Percentiles rank a stretch among this genome's conserved stretches.
Evolutionary conservation across 257 asterid species (phyloP).

Genomic region (Solanum okadae): DNA sequence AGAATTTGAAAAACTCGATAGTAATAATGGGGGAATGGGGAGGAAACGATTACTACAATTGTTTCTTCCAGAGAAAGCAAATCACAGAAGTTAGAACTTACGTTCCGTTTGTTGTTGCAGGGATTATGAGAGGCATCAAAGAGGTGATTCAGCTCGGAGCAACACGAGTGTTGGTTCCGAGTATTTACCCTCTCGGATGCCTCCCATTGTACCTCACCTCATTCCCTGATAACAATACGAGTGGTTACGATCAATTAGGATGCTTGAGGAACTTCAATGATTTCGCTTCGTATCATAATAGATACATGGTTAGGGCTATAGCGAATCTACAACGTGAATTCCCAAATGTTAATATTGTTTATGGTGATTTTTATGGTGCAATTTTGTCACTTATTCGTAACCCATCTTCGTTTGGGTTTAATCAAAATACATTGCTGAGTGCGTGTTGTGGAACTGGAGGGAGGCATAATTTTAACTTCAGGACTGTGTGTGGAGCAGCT

Average conservation of each 20-base stretch:
- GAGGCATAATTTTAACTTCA: not conserved
- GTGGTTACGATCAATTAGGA: not conserved
- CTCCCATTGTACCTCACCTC: not conserved
- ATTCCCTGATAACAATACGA: not conserved
- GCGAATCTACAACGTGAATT: not conserved
- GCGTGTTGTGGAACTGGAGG: conserved; percentile 3
- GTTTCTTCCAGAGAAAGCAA: not conserved
- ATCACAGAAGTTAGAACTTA: not conserved
- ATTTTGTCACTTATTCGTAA: not conserved
- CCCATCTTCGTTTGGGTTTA: not conserved
- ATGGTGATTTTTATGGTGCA: not conserved
- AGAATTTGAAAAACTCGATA: not conserved
- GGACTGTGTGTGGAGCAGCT: not conserved
- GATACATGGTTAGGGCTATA: not conserved
- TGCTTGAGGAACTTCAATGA: not conserved
- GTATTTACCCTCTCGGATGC: not conserved
- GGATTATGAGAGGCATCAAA: not conserved
- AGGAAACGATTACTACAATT: not conserved
- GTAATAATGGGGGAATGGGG: not conserved
- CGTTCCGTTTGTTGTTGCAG: not conserved
- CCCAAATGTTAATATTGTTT: not conserved
- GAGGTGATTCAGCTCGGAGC: not conserved
- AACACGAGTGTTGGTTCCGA: not conserved
- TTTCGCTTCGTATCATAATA: not conserved
- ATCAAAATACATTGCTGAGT: not conserved